These are phyloP conservation scores for Termitomyces sp. DNA, from an alignment of 768 basidiomycete species.

Conservation along the genomic window DNA sequence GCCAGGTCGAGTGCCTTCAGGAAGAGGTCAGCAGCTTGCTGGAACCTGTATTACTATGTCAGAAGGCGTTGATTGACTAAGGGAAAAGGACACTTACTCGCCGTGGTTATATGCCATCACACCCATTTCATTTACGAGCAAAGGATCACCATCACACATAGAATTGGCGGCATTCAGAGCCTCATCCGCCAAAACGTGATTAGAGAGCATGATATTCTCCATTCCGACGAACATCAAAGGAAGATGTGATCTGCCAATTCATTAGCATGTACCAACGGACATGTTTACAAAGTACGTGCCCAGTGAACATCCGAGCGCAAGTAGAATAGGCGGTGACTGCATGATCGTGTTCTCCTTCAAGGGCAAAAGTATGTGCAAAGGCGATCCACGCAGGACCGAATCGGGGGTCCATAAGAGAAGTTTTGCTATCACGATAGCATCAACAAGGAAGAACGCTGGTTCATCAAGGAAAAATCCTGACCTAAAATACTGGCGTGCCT, in stretches of 20 bases:
- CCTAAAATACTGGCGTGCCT: constrained; percentile 95
- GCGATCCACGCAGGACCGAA: constrained; percentile 97
- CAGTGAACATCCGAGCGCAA: constrained; percentile 90
- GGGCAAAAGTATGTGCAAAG: constrained; percentile 95
- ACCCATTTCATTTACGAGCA: constrained; percentile 88
- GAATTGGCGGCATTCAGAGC: constrained; percentile 76
- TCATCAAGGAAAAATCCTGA: constrained; percentile 19
- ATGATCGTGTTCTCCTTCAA: constrained; percentile 98
- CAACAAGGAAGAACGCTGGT: not conserved
- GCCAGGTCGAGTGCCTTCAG: constrained; percentile 74
- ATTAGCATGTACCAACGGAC: not conserved
- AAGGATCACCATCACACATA: constrained; percentile 84
- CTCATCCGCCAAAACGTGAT: constrained; percentile 78
- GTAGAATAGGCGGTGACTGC: constrained; percentile 98
- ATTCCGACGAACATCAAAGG: constrained; percentile 96
- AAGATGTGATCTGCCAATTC: constrained; percentile 74
- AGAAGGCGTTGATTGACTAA: not conserved
- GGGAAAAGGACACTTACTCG: constrained; percentile 46
- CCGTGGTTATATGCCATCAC: constrained; percentile 88
- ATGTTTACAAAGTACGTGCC: constrained; percentile 47
- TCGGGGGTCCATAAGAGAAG: constrained; percentile 92
- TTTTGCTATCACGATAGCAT: constrained; percentile 58
- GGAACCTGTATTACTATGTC: constrained; percentile 45
- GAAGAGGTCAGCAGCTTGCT: constrained; percentile 67
- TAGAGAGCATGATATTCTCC: constrained; percentile 92